Evolutionary conservation across 148 eudicot species (phyloP).

Genomic region (Suaeda aralocaspica): DNA sequence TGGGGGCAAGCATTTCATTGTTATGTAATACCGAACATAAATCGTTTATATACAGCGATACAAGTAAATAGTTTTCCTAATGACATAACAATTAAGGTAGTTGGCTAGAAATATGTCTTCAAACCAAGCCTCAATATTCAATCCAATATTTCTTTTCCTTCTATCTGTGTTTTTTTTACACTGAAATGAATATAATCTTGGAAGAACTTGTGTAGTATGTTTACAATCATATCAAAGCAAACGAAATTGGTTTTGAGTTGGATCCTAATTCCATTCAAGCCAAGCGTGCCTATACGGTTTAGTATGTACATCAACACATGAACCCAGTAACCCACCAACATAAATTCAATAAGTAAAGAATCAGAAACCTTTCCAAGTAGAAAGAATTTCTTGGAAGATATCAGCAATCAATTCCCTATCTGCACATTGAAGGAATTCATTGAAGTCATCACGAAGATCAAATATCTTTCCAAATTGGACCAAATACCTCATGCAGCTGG

Average conservation of each 20-base stretch:
- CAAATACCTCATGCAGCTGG: slow-evolving; percentile 62
- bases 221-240: slow-evolving; percentile 4
- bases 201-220: background rate
- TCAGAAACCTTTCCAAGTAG: slow-evolving; percentile 91
- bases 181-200: slow-evolving; percentile 4
- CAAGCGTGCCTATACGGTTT: background rate
- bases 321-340: background rate
- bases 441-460: slow-evolving; percentile 70
- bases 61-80: no score
- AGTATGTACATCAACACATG: slow-evolving; percentile 19
- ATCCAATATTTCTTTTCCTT: background rate
- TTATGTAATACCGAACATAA: no score
- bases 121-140: background rate
- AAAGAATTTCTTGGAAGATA: slow-evolving; percentile 71
- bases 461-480: slow-evolving; percentile 85
- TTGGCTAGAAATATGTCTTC: background rate
- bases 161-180: no score
- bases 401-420: slow-evolving; percentile 81
- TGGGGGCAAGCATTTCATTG: no score
- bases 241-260: background rate
- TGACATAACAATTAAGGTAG: background rate
- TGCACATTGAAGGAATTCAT: slow-evolving; percentile 53
- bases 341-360: background rate
- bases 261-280: background rate
- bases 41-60: no score